phyloP scores from a whole-genome alignment of 2,329 filamentous ascomycete genomes.

The Paecilomyces variotii region DNA sequence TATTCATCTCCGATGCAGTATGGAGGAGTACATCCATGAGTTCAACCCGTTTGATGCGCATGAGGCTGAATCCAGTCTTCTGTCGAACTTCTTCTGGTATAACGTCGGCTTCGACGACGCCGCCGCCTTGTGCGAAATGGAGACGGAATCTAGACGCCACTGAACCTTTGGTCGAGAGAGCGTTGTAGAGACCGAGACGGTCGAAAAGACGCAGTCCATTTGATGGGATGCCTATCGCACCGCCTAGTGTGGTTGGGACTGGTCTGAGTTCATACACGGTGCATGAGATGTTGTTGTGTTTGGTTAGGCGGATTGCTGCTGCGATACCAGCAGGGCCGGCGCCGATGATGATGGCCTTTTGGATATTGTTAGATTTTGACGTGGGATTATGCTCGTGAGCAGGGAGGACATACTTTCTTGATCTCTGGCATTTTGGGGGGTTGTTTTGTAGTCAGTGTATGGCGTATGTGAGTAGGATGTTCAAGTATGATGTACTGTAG shows the following conservation, averaged over 20 bases:
- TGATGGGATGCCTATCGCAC: constrained; percentile 20
- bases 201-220: constrained; percentile 23
- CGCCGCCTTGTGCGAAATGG: constrained; percentile 13
- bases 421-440: background rate
- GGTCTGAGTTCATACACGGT: constrained; percentile 21
- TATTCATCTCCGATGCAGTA: constrained; percentile 9
- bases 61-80: constrained; percentile 16
- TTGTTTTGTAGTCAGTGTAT: background rate
- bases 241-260: constrained; percentile 22
- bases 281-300: constrained; percentile 8
- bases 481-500: background rate
- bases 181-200: constrained; percentile 17
- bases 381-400: background rate
- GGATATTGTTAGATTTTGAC: background rate
- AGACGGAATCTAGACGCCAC: constrained; percentile 12
- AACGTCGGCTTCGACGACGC: background rate
- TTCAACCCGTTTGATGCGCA: constrained; percentile 19
- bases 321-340: background rate
- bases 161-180: constrained; percentile 11
- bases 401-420: background rate
- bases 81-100: background rate
- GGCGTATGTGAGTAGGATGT: background rate
- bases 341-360: background rate
- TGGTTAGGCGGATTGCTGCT: background rate
- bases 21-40: constrained; percentile 18